Conservation (phyloP, 176 grass and related monocot genomes). For the Eragrostis curvula region DNA sequence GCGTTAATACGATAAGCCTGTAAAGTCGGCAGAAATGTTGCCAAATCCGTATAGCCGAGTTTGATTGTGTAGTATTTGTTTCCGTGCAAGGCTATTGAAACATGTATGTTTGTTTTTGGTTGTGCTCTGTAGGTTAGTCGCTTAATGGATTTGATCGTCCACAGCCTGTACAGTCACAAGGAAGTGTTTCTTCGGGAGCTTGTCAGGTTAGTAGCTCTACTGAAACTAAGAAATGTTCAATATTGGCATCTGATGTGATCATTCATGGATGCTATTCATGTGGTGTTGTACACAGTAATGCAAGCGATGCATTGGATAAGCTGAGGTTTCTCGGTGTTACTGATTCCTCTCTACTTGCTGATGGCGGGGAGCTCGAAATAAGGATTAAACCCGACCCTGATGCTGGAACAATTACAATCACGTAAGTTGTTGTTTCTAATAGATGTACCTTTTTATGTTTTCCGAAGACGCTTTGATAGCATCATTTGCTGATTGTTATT, state of each 20-base stretch:
- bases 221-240: background rate
- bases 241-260: background rate
- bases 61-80: background rate
- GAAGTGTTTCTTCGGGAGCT: constrained; percentile 93
- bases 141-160: constrained; percentile 88
- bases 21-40: background rate
- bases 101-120: background rate
- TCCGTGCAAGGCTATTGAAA: background rate
- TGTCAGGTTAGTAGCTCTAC: constrained; percentile 58
- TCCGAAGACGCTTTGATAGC: background rate
- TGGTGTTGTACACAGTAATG: constrained; percentile 53
- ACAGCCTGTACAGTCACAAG: constrained; percentile 92
- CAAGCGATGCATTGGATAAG: constrained; percentile 90
- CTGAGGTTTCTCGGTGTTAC: constrained; percentile 88
- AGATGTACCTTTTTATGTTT: background rate
- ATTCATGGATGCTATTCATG: background rate
- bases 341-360: constrained; percentile 74
- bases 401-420: constrained; percentile 80
- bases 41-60: background rate
- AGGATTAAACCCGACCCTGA: constrained; percentile 76
- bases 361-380: constrained; percentile 79
- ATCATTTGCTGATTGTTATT: background rate
- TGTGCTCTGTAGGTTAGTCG: constrained; percentile 71
- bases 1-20: background rate
- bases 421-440: constrained; percentile 43